Percentiles rank a stretch among this genome's conserved stretches.
Evolutionary conservation across 805 yeast genomes (phyloP).

Genomic region (Cyberlindnera mycetangii): DNA sequence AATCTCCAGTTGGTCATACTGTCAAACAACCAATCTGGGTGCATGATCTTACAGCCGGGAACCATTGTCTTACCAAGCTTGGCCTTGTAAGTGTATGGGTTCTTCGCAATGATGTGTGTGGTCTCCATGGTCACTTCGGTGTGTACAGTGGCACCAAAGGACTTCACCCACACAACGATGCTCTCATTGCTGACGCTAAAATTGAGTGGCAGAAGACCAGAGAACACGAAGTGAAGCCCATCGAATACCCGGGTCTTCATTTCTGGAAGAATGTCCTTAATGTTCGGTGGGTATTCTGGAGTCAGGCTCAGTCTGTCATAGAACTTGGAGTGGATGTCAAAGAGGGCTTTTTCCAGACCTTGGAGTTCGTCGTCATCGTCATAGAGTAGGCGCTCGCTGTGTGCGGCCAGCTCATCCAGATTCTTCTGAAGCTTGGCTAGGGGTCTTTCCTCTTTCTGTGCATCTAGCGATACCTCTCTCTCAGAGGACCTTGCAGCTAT

Average conservation of each 20-base stretch:
- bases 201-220: conserved; percentile 90
- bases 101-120: conserved; percentile 85
- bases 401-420: conserved; percentile 41
- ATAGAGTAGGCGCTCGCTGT: conserved; percentile 44
- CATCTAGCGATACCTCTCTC: conserved; percentile 68
- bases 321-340: conserved; percentile 63
- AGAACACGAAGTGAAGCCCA: conserved; percentile 70
- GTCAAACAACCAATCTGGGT: conserved; percentile 89
- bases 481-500: conserved; percentile 42
- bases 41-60: conserved; percentile 69
- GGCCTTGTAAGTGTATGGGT: conserved; percentile 80
- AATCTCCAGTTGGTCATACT: conserved; percentile 78
- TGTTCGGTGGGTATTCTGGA: conserved; percentile 55
- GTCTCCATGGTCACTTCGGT: conserved; percentile 67
- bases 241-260: conserved; percentile 67
- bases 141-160: conserved; percentile 86
- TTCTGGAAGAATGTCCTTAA: conserved; percentile 67
- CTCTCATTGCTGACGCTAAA: conserved; percentile 70
- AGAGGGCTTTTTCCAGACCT: conserved; percentile 59
- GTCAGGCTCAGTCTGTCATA: conserved; percentile 45
- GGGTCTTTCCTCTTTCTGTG: conserved; percentile 80
- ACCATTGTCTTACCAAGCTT: conserved; percentile 65
- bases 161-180: conserved; percentile 86
- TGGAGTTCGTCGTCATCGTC: conserved; percentile 82
- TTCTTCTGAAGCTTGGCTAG: conserved; percentile 78